These are phyloP conservation scores for Strobilomyces dryophilus DNA, from an alignment of 768 basidiomycete species.

Conservation along the genomic window DNA sequence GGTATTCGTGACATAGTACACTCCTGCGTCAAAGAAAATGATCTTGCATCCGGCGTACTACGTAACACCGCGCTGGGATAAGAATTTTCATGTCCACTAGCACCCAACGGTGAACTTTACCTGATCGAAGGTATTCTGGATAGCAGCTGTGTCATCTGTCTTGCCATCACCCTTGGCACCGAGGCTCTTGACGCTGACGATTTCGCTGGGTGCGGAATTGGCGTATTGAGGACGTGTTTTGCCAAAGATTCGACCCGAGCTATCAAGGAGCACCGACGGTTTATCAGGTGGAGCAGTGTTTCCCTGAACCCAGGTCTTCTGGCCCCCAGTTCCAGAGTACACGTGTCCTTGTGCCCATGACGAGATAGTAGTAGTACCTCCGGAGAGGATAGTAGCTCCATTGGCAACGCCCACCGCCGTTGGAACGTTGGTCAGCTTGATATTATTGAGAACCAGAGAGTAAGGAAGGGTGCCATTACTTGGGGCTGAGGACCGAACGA, in stretches of 20 bases:
- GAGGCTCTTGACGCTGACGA: slow-evolving; percentile 64
- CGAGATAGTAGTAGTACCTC: slow-evolving; percentile 32
- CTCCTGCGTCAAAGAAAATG: slow-evolving; percentile 73
- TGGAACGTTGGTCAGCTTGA: slow-evolving; percentile 31
- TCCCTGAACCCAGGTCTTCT: slow-evolving; percentile 46
- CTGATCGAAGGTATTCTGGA: slow-evolving; percentile 54
- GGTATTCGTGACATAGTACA: slow-evolving; percentile 44
- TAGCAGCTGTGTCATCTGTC: slow-evolving; percentile 70
- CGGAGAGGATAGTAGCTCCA: slow-evolving; percentile 32
- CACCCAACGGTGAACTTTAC: slow-evolving; percentile 25
- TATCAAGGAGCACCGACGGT: slow-evolving; percentile 51
- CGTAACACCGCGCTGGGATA: background rate
- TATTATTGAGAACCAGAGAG: slow-evolving; percentile 35
- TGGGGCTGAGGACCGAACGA: slow-evolving; percentile 36
- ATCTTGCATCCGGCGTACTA: slow-evolving; percentile 72
- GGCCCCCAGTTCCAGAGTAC: slow-evolving; percentile 48
- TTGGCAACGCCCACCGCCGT: slow-evolving; percentile 29
- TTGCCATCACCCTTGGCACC: slow-evolving; percentile 72
- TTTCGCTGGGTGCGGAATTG: slow-evolving; percentile 51
- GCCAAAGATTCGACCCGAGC: slow-evolving; percentile 57
- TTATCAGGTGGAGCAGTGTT: slow-evolving; percentile 45
- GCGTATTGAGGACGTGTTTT: slow-evolving; percentile 64
- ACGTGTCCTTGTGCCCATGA: slow-evolving; percentile 78
- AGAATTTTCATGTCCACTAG: background rate
- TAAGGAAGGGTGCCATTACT: slow-evolving; percentile 29